These are phyloP conservation scores for Gonapodya prolifera DNA, from an alignment of 192 early-diverging fungal species.

Conservation along the genomic window DNA sequence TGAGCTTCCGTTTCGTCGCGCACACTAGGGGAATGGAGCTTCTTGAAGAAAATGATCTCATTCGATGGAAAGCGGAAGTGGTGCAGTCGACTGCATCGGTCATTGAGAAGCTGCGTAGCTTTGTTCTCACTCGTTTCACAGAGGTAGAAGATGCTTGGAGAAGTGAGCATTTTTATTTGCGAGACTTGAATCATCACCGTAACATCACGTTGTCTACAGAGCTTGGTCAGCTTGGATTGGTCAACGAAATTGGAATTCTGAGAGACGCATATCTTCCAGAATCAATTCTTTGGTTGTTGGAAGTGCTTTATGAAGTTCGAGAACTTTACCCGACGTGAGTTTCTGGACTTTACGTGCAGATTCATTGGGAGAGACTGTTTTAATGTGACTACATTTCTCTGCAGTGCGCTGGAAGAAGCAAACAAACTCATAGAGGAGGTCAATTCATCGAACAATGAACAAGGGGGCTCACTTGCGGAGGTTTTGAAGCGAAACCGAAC, in stretches of 20 bases:
- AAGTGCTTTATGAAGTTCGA: background rate
- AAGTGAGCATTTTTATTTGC: background rate
- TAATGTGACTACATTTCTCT: no score
- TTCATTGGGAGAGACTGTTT: background rate
- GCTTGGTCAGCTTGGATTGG: background rate
- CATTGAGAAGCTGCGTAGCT: background rate
- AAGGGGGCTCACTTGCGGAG: background rate
- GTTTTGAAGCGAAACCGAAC: background rate
- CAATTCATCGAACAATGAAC: background rate
- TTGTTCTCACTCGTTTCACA: background rate
- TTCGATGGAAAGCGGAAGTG: background rate
- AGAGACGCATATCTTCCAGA: background rate
- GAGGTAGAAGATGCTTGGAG: background rate
- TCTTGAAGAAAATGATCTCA: background rate
- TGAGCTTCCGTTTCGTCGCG: no score
- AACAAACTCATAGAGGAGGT: background rate
- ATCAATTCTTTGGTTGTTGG: background rate
- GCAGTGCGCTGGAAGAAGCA: background rate
- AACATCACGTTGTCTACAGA: background rate
- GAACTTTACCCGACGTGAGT: background rate
- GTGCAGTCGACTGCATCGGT: background rate
- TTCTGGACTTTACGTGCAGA: background rate
- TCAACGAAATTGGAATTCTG: background rate
- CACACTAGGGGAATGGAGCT: background rate
- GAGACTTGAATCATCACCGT: background rate